Evolutionary conservation across 1,284 basidiomycete species (phyloP).

Genomic region (Cryptococcus hybrid): DNA sequence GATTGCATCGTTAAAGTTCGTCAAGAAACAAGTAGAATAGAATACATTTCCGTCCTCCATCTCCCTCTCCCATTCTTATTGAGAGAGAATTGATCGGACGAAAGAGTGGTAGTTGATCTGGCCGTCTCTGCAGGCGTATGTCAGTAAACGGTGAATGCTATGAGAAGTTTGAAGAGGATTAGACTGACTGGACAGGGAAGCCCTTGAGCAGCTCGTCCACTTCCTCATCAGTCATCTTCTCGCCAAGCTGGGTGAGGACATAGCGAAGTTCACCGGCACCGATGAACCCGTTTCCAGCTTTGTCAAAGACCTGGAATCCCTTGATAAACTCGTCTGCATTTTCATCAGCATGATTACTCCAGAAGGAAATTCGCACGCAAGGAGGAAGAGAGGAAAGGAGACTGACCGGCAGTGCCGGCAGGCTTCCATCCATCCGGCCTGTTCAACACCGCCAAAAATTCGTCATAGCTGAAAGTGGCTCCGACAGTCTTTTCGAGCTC

Average conservation of each 20-base stretch:
- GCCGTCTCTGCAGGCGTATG: conserved; percentile 67
- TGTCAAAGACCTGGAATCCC: conserved; percentile 99
- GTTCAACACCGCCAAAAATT: conserved; percentile 88
- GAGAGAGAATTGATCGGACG: conserved; percentile 84
- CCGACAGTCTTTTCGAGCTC: conserved; percentile 68
- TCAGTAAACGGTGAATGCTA: neutral
- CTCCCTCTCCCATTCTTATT: conserved; percentile 51
- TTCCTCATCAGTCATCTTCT: conserved; percentile 97
- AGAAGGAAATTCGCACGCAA: too few species aligned
- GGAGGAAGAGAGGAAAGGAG: neutral
- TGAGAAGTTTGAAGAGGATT: neutral
- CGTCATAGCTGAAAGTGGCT: conserved; percentile 68
- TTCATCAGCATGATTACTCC: neutral
- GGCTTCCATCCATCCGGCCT: conserved; percentile 96
- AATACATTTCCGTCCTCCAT: neutral
- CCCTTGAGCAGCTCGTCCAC: conserved; percentile 98
- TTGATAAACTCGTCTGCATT: conserved; percentile 92
- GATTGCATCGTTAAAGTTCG: neutral
- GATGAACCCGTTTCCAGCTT: conserved; percentile 96
- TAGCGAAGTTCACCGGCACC: conserved; percentile 89
- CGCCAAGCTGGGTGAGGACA: conserved; percentile 91
- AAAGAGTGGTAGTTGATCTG: conserved; percentile 98
- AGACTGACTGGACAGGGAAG: conserved; percentile 42
- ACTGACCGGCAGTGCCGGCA: conserved; percentile 81
- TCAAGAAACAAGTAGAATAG: too few species aligned